These are phyloP conservation scores for Neonectria ditissima DNA, from an alignment of 2,329 filamentous ascomycete species.

Conservation along the genomic window DNA sequence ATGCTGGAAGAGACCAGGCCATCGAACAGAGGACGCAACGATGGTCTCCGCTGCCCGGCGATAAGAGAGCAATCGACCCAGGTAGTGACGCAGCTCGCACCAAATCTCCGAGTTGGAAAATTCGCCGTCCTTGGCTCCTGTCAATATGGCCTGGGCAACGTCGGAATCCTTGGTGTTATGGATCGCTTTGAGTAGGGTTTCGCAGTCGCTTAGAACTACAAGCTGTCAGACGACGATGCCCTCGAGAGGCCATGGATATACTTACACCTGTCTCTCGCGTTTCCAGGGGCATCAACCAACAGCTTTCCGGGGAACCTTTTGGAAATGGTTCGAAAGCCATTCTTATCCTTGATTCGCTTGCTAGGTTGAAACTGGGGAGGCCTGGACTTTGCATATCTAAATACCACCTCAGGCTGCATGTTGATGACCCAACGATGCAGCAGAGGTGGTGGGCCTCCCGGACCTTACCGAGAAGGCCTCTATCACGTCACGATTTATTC, in stretches of 20 bases:
- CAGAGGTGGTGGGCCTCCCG: neutral
- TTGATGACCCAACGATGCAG: neutral
- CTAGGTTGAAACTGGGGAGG: too few species aligned
- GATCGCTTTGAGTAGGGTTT: slow-evolving; percentile 35
- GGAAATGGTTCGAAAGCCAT: neutral
- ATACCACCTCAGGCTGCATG: neutral
- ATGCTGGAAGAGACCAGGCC: slow-evolving; percentile 43
- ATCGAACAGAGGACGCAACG: slow-evolving; percentile 17
- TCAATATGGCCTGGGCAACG: slow-evolving; percentile 10
- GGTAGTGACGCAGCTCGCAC: slow-evolving; percentile 40
- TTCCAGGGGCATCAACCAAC: neutral
- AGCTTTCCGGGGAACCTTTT: neutral
- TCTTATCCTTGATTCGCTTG: neutral
- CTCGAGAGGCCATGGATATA: too few species aligned
- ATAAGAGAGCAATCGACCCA: slow-evolving; percentile 43
- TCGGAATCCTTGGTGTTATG: neutral
- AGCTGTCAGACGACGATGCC: too few species aligned
- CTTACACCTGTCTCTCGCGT: too few species aligned
- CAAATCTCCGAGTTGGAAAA: slow-evolving; percentile 27
- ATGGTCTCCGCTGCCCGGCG: slow-evolving; percentile 35
- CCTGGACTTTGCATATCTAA: neutral
- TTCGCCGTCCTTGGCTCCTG: slow-evolving; percentile 12
- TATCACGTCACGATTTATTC: neutral
- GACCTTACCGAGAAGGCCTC: neutral
- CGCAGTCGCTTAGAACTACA: slow-evolving; percentile 31